Conservation (phyloP, 176 grass and related monocot species). For the Oryza punctata region DNA sequence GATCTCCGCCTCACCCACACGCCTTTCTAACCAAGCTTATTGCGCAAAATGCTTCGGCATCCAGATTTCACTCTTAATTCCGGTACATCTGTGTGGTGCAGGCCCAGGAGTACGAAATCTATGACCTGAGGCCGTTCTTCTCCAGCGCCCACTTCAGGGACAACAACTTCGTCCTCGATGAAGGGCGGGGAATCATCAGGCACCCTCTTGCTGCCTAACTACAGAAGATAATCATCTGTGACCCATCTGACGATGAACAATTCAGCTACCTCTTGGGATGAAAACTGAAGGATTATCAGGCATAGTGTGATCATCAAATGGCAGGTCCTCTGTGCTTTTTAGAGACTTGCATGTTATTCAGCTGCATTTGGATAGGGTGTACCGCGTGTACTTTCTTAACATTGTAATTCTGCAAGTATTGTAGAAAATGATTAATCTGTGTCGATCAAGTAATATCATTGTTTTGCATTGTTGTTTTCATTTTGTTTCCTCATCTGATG, state of each 20-base stretch:
- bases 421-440: neutral
- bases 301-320: neutral
- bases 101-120: slow-evolving; percentile 96
- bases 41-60: neutral
- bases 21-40: neutral
- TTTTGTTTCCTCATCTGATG: neutral
- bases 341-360: neutral
- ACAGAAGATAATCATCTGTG: neutral
- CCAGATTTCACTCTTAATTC: neutral
- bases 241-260: neutral
- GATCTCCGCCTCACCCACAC: neutral
- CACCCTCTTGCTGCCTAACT: slow-evolving; percentile 56
- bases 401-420: neutral
- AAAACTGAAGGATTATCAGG: neutral
- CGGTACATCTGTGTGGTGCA: slow-evolving; percentile 28
- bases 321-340: neutral
- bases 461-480: neutral
- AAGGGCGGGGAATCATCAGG: slow-evolving; percentile 69
- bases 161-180: slow-evolving; percentile 83
- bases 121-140: slow-evolving; percentile 89
- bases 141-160: slow-evolving; percentile 71
- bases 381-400: neutral
- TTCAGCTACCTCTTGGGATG: neutral
- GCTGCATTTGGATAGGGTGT: neutral
- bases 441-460: neutral